Evolutionary conservation across 2,329 filamentous ascomycete genomes (phyloP).

Genomic region (Xylariaceae sp.): DNA sequence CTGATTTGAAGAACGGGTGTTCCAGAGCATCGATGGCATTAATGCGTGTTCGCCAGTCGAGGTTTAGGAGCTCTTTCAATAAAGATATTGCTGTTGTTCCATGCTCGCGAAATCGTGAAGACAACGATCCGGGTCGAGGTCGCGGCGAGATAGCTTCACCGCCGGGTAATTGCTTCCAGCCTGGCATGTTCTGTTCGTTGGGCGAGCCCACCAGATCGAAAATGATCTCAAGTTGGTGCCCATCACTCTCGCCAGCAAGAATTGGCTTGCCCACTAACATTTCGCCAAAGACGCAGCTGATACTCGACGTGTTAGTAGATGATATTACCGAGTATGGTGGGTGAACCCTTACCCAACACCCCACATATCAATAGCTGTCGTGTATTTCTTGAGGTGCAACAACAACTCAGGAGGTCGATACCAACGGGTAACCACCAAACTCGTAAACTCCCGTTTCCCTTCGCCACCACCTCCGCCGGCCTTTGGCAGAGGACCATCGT

Average conservation of each 20-base stretch:
- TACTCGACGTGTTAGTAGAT: not conserved
- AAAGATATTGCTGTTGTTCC: constrained; percentile 71
- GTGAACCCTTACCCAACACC: constrained; percentile 72
- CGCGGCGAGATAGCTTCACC: constrained; percentile 69
- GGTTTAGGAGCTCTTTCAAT: constrained; percentile 74
- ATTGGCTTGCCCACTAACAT: constrained; percentile 96
- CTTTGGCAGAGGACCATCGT: constrained; percentile 77
- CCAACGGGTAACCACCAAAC: constrained; percentile 95
- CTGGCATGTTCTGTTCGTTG: constrained; percentile 87
- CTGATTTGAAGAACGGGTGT: constrained; percentile 83
- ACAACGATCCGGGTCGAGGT: constrained; percentile 59
- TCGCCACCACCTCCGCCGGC: constrained; percentile 77
- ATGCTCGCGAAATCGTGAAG: constrained; percentile 70
- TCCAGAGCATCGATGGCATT: constrained; percentile 92
- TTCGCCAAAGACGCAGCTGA: constrained; percentile 92
- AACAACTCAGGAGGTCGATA: constrained; percentile 92
- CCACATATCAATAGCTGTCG: constrained; percentile 98
- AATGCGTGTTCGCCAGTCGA: constrained; percentile 84
- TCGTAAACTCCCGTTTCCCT: constrained; percentile 86
- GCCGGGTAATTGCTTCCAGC: constrained; percentile 78
- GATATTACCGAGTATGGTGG: too few species aligned
- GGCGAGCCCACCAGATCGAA: constrained; percentile 90
- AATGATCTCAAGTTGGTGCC: constrained; percentile 87
- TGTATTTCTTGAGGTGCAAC: constrained; percentile 83
- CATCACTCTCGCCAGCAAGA: constrained; percentile 81